phyloP scores from a whole-genome alignment of 2,329 filamentous ascomycete genomes.

The Sporothrix variecibatus region DNA sequence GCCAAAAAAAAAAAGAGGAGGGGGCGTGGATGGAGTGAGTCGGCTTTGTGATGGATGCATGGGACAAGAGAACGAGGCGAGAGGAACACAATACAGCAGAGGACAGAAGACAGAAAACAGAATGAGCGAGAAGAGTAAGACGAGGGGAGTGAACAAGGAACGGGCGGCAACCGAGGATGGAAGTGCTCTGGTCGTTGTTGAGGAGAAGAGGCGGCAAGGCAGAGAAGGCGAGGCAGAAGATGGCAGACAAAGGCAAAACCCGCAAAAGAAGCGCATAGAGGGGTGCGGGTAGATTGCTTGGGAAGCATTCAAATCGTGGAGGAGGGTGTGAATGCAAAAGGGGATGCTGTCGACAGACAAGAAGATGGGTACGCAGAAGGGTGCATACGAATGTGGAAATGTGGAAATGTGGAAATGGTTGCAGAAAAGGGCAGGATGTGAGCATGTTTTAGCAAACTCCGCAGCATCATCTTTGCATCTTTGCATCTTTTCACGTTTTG shows the following conservation, averaged over 20 bases:
- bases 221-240: background rate
- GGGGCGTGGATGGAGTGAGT: slow-evolving; percentile 20
- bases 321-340: background rate
- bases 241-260: background rate
- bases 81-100: no score
- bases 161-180: slow-evolving; percentile 10
- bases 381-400: background rate
- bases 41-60: slow-evolving; percentile 9
- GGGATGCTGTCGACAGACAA: background rate
- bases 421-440: background rate
- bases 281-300: background rate
- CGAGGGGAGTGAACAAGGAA: background rate
- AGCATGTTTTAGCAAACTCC: slow-evolving; percentile 3
- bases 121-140: background rate
- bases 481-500: background rate
- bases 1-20: background rate
- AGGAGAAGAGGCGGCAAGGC: no score
- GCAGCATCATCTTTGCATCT: background rate
- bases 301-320: background rate
- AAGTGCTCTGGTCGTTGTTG: background rate
- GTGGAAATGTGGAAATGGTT: background rate
- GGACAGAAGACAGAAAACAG: background rate
- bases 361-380: background rate
- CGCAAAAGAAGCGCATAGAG: background rate
- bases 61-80: background rate